A percentile compares a stretch with the other conserved stretches of the same genome.
Evolutionary conservation across 2,329 filamentous ascomycete species (phyloP).

Genomic region (Malbranchea zuffiana): DNA sequence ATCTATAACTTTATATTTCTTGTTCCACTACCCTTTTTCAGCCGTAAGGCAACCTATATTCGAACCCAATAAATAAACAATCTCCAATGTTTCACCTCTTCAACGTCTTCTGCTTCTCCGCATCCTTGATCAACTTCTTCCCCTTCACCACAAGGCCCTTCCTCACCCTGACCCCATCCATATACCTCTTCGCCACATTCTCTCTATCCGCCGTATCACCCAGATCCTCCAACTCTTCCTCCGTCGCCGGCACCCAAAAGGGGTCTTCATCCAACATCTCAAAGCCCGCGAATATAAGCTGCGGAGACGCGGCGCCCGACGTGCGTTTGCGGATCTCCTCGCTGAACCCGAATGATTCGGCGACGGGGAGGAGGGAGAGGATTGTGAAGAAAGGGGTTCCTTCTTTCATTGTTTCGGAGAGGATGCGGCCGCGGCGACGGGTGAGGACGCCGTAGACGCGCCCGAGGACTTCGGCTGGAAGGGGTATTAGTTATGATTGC

Average conservation of each 20-base stretch:
- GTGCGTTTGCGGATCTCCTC: constrained; percentile 96
- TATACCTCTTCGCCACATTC: constrained; percentile 92
- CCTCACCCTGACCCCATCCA: constrained; percentile 73
- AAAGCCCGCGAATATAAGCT: constrained; percentile 86
- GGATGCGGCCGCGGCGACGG: constrained; percentile 75
- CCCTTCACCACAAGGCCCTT: constrained; percentile 83
- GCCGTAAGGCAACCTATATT: too few species aligned
- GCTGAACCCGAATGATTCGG: constrained; percentile 88
- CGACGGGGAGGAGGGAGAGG: constrained; percentile 73
- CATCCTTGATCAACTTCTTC: constrained; percentile 62
- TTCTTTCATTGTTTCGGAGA: constrained; percentile 84
- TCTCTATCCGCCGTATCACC: constrained; percentile 88
- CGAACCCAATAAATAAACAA: too few species aligned
- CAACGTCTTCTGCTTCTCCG: constrained; percentile 78
- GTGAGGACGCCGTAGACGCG: constrained; percentile 98
- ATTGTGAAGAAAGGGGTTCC: constrained; percentile 97
- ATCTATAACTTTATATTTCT: too few species aligned
- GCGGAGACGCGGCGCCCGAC: constrained; percentile 78
- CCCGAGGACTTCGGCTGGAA: constrained; percentile 73
- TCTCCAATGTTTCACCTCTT: constrained; percentile 50
- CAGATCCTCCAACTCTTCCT: constrained; percentile 91
- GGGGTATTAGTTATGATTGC: constrained; percentile 15
- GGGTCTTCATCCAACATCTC: constrained; percentile 91
- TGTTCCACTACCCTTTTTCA: too few species aligned
- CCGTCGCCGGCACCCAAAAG: constrained; percentile 93